Percentiles rank a stretch among this genome's conserved stretches.
Conservation (phyloP, 2,329 filamentous ascomycete genomes). For the Albophoma yamanashiensis region DNA sequence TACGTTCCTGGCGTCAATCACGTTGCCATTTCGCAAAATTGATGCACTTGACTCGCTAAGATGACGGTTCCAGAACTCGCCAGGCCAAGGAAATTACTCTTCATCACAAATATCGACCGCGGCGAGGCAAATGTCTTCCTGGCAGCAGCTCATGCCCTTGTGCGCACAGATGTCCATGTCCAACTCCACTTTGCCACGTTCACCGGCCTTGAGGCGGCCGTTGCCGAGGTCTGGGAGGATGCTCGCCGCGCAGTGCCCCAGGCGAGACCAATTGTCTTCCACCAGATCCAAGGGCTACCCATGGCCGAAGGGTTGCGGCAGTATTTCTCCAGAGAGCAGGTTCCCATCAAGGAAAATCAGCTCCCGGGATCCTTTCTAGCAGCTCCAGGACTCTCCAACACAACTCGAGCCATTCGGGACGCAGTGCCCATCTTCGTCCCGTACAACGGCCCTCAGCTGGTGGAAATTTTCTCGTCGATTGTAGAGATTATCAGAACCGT, state of each 20-base stretch:
- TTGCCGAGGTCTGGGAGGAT: slow-evolving; percentile 5
- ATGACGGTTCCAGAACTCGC: neutral
- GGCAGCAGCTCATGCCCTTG: slow-evolving; percentile 28
- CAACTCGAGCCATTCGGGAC: slow-evolving; percentile 20
- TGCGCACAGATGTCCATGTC: slow-evolving; percentile 19
- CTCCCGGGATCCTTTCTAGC: slow-evolving; percentile 3
- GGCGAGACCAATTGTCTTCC: slow-evolving; percentile 14
- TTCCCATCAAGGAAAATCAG: neutral
- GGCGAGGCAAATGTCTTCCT: slow-evolving; percentile 36
- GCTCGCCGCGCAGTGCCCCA: neutral
- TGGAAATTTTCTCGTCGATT: slow-evolving; percentile 25
- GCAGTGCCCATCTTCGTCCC: slow-evolving; percentile 13
- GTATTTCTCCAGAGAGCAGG: neutral
- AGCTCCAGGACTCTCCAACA: slow-evolving; percentile 7
- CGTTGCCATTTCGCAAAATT: neutral
- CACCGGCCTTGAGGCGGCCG: slow-evolving; percentile 15
- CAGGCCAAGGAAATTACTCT: slow-evolving; percentile 17
- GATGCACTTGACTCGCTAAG: neutral
- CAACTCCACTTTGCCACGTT: slow-evolving; percentile 35
- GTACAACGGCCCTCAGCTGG: slow-evolving; percentile 23
- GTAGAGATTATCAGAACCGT: slow-evolving; percentile 24
- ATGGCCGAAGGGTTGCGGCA: slow-evolving; percentile 6
- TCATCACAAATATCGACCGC: slow-evolving; percentile 33
- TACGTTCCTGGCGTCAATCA: neutral
- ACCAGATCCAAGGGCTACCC: slow-evolving; percentile 12